A percentile compares a stretch with the other conserved stretches of the same genome.
Conservation (phyloP, 2,329 filamentous ascomycete species). For the Talaromyces verruculosus region DNA sequence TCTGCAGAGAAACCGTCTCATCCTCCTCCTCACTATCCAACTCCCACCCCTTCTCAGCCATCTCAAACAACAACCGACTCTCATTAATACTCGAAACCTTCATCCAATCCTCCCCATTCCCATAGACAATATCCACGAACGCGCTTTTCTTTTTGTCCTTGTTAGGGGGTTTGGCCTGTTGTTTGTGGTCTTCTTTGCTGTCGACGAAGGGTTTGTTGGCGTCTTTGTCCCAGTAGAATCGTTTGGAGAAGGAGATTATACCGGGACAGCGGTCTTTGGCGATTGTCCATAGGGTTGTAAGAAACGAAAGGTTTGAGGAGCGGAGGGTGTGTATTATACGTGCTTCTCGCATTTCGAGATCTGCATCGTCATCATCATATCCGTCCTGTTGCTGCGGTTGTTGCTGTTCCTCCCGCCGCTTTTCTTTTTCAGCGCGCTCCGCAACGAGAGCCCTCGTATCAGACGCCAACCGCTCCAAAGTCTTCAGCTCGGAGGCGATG, state of each 20-base stretch:
- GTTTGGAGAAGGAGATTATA: slow-evolving; percentile 58
- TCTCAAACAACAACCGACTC: slow-evolving; percentile 63
- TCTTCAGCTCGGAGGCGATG: slow-evolving; percentile 50
- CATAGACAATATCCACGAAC: slow-evolving; percentile 64
- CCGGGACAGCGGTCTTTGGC: slow-evolving; percentile 57
- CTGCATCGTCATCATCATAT: slow-evolving; percentile 26
- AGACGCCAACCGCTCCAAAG: slow-evolving; percentile 45
- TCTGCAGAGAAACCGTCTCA: neutral
- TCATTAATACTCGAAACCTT: slow-evolving; percentile 67
- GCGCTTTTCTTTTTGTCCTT: slow-evolving; percentile 52
- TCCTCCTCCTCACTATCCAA: slow-evolving; percentile 34
- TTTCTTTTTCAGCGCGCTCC: slow-evolving; percentile 3
- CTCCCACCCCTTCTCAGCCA: slow-evolving; percentile 68
- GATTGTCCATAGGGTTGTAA: slow-evolving; percentile 62
- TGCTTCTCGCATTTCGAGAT: slow-evolving; percentile 26
- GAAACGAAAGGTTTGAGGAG: slow-evolving; percentile 67
- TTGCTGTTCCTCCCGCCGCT: neutral
- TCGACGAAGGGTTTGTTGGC: slow-evolving; percentile 3
- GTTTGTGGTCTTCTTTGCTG: slow-evolving; percentile 15
- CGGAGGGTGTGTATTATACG: slow-evolving; percentile 57
- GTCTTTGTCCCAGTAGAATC: slow-evolving; percentile 50
- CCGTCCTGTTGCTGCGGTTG: neutral
- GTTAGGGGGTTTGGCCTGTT: slow-evolving; percentile 31
- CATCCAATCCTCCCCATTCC: slow-evolving; percentile 65
- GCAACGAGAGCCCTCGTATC: slow-evolving; percentile 26